A percentile compares a stretch with the other conserved stretches of the same genome.
phyloP scores from a whole-genome alignment of 2,329 filamentous ascomycete species.

The Aspergillus vadensis region DNA sequence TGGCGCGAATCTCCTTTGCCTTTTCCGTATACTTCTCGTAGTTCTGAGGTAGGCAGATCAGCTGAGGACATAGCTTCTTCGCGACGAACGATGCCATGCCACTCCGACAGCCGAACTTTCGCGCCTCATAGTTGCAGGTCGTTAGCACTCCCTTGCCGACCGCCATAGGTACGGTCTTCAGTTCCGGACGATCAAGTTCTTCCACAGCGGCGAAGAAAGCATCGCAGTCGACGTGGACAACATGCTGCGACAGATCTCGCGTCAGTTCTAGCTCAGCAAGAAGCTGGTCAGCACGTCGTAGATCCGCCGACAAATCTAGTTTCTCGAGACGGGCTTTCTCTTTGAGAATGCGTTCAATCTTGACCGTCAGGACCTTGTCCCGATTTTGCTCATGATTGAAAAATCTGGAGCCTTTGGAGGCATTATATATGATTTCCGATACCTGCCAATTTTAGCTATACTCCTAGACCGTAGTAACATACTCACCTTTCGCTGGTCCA shows the following conservation, averaged over 20 bases:
- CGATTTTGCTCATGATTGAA: conserved; percentile 87
- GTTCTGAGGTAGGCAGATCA: conserved; percentile 80
- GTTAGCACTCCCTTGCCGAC: conserved; percentile 75
- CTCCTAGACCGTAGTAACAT: background rate
- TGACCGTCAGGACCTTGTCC: conserved; percentile 79
- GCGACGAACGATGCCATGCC: conserved; percentile 97
- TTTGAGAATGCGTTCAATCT: conserved; percentile 76
- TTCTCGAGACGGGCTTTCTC: conserved; percentile 76
- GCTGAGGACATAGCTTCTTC: conserved; percentile 84
- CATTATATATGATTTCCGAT: conserved; percentile 94
- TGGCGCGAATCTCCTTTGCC: conserved; percentile 79
- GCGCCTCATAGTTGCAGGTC: conserved; percentile 83
- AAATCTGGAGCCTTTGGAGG: conserved; percentile 93
- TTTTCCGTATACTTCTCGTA: conserved; percentile 91
- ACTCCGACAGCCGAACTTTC: conserved; percentile 85
- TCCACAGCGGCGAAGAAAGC: conserved; percentile 97
- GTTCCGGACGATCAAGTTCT: conserved; percentile 77
- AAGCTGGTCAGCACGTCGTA: conserved; percentile 76
- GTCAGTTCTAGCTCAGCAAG: conserved; percentile 76
- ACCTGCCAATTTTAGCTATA: conserved; percentile 55
- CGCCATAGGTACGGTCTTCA: conserved; percentile 85
- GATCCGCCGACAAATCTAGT: conserved; percentile 71
- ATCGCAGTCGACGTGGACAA: conserved; percentile 95
- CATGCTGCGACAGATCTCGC: conserved; percentile 78
- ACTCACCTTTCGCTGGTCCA: conserved; percentile 81